phyloP scores from a whole-genome alignment of 768 basidiomycete genomes.

The Termitomyces sp. region DNA sequence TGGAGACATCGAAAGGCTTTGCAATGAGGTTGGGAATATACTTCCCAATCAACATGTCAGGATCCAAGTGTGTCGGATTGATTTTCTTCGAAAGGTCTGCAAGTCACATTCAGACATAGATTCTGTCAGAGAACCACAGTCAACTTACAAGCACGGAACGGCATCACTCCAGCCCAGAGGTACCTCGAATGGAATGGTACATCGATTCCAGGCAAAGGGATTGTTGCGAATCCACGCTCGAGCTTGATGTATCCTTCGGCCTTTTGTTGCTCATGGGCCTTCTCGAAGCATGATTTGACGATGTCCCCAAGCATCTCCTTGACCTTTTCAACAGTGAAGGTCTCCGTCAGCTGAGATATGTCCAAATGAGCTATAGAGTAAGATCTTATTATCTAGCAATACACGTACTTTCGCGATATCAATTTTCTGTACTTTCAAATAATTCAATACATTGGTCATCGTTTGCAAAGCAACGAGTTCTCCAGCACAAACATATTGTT shows the following conservation, averaged over 20 bases:
- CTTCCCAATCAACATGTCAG: constrained; percentile 90
- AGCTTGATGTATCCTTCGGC: constrained; percentile 88
- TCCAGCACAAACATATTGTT: constrained; percentile 99
- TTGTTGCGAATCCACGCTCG: constrained; percentile 95
- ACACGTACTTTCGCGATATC: constrained; percentile 74
- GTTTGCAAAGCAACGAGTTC: constrained; percentile 92
- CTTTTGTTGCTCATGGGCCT: constrained; percentile 75
- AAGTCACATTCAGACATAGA: not conserved
- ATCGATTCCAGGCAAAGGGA: constrained; percentile 94
- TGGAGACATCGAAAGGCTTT: constrained; percentile 78
- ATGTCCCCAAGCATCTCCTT: constrained; percentile 96
- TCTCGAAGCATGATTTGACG: constrained; percentile 74
- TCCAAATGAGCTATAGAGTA: constrained; percentile 1
- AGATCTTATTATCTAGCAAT: not conserved
- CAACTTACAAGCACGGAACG: constrained; percentile 91
- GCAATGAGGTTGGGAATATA: constrained; percentile 98
- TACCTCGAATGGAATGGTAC: constrained; percentile 99
- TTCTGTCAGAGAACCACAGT: constrained; percentile 2
- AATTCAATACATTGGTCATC: constrained; percentile 95
- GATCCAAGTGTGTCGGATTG: constrained; percentile 85
- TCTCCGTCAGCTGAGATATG: constrained; percentile 69
- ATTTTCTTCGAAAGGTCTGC: constrained; percentile 97
- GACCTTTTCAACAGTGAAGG: constrained; percentile 86
- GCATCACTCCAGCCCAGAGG: constrained; percentile 97
- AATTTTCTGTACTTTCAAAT: constrained; percentile 93